A percentile compares a stretch with the other conserved stretches of the same genome.
phyloP scores from a whole-genome alignment of 306 rosid species.

The Notholithocarpus densiflorus region DNA sequence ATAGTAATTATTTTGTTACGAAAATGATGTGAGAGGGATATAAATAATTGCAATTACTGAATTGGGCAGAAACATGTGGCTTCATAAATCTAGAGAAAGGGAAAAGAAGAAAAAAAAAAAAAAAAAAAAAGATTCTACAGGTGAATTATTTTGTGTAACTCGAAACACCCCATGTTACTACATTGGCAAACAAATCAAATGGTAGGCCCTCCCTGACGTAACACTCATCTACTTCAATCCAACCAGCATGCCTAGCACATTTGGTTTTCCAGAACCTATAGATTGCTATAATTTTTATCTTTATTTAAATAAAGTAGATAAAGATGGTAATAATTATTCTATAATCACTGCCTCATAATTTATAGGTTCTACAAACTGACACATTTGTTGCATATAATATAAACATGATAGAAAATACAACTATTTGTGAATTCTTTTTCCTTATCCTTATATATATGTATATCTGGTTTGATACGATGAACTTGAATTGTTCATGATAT shows the following conservation, averaged over 20 bases:
- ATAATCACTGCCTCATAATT: no score
- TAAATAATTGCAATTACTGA: slow-evolving; percentile 27
- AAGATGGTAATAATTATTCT: no score
- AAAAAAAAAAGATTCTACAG: slow-evolving; percentile 17
- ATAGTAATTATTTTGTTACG: background rate
- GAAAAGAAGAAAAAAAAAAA: background rate
- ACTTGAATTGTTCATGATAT: background rate
- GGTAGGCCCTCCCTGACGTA: slow-evolving; percentile 37
- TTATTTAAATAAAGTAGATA: no score
- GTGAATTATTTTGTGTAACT: slow-evolving; percentile 39
- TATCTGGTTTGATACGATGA: background rate
- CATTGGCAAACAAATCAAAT: slow-evolving; percentile 55
- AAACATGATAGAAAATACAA: no score
- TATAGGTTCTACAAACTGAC: no score
- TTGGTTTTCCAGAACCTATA: no score
- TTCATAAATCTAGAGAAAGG: slow-evolving; percentile 21
- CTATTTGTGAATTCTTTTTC: no score
- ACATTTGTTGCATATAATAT: no score
- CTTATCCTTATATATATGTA: no score
- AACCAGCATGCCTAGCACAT: slow-evolving; percentile 11
- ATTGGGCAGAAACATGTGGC: slow-evolving; percentile 45
- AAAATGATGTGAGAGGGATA: background rate
- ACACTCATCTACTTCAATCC: slow-evolving; percentile 15
- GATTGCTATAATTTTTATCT: no score
- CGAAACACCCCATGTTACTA: slow-evolving; percentile 67